Evolutionary conservation across 208 protist genomes (phyloP), one percentile per base, ranked within the genome.

Genomic region (Acanthamoeba divionensis): DNA sequence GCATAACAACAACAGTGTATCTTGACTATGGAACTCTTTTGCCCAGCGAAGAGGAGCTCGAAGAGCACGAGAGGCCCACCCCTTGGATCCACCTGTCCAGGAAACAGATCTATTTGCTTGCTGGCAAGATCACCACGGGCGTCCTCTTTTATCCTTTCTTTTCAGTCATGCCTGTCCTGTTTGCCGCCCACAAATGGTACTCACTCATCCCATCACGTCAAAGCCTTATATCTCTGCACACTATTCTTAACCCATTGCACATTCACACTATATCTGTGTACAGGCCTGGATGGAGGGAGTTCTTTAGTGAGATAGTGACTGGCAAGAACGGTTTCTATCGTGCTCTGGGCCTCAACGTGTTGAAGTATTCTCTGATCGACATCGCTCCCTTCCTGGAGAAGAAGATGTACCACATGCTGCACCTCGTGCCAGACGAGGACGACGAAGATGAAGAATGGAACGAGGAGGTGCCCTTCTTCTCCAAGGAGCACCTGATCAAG

Each of bases 31-130:
- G 69, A n/a, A n/a, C n/a, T 2, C 69, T 60, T 48, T 60, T 80
- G 47, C 69, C 69, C 2, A 55, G 47, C 26, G 44, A 41, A 33
- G 69, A 80, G 26, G 69, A 80, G 69, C 41, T n/a, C 47, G 47
- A 80, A 26, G 69, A 80, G 69, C 69, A 80, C 69, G 69, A 80
- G 69, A 80, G 57, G 69, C 69, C 69, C 69, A 80, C 69, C 69
- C 38, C 57, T 33, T 55, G 15, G 52, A n/a, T 24, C 33, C 47
- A 48, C 69, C 5, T 80, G 47, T 80, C 69, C 4, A 44, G 69
- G 9, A 80, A 80, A 31, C 69, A 80, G 45, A 26, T 80, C 44
- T 44, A 44, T 33, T 60, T 15, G 24, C 57, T 80, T 55, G 69
- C 44, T 29, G 66, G 66, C 29, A 75, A 75, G 66, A 33, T 75